Percentiles rank a stretch among this genome's conserved stretches.
Evolutionary conservation across 2,329 filamentous ascomycete genomes (phyloP).

Genomic region (Epicoccum sorghinum): DNA sequence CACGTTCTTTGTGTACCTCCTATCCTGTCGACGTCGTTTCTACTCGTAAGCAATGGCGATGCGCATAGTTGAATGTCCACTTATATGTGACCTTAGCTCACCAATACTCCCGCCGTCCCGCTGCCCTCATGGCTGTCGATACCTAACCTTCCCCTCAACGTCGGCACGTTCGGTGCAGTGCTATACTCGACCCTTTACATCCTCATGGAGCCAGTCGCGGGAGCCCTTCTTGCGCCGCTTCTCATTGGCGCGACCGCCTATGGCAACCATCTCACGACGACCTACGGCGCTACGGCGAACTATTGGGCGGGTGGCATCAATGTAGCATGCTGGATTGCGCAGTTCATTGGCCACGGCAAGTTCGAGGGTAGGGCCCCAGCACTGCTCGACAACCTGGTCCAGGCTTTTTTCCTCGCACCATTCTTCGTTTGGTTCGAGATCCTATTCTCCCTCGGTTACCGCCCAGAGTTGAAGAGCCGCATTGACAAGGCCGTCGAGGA

Average conservation of each 20-base stretch:
- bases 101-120: constrained; percentile 61
- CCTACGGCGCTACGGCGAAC: constrained; percentile 65
- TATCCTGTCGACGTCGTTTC: constrained; percentile 73
- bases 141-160: constrained; percentile 64
- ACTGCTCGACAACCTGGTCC: constrained; percentile 86
- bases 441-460: constrained; percentile 88
- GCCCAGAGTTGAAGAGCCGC: constrained; percentile 81
- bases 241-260: constrained; percentile 77
- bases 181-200: constrained; percentile 82
- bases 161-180: constrained; percentile 62
- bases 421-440: constrained; percentile 98
- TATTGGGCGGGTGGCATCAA: constrained; percentile 72
- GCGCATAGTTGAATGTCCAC: background rate
- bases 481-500: constrained; percentile 76
- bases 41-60: constrained; percentile 64
- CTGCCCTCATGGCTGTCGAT: constrained; percentile 61
- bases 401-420: constrained; percentile 90
- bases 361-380: constrained; percentile 90
- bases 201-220: constrained; percentile 91
- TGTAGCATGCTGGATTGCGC: constrained; percentile 79
- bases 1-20: constrained; percentile 81
- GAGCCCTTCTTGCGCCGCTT: constrained; percentile 75
- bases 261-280: constrained; percentile 74
- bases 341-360: constrained; percentile 89
- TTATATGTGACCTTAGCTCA: constrained; percentile 51